Percentiles rank a stretch among this genome's conserved stretches.
phyloP scores from a whole-genome alignment of 257 asterid species.

The Solanum piurae region DNA sequence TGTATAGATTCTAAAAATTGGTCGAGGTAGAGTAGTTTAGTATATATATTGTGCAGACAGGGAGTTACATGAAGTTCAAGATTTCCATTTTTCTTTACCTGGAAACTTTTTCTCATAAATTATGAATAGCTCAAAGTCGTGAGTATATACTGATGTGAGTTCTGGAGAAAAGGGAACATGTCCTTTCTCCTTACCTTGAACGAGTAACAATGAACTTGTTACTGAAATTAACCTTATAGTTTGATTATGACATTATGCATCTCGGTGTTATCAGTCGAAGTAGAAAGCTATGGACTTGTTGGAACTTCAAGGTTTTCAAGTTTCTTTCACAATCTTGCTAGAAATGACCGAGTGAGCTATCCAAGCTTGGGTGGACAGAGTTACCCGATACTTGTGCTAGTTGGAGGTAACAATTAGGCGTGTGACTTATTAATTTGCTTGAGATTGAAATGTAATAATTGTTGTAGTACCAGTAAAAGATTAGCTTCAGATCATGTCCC shows the following conservation, averaged over 20 bases:
- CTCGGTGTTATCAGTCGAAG: not conserved
- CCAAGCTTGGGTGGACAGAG: not conserved
- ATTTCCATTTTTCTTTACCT: not conserved
- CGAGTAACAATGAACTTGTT: not conserved
- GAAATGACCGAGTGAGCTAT: not conserved
- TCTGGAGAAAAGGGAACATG: not conserved
- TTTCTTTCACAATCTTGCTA: not conserved
- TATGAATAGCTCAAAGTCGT: not conserved
- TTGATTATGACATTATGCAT: not conserved
- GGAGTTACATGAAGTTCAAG: not conserved
- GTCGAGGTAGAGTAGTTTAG: constrained; percentile 1
- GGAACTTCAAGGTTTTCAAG: not conserved
- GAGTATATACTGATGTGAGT: not conserved
- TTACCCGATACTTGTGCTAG: not conserved
- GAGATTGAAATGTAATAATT: not conserved
- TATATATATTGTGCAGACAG: not conserved
- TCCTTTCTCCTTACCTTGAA: not conserved
- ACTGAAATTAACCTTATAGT: not conserved
- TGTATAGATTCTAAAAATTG: constrained; percentile 13
- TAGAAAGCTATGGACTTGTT: not conserved
- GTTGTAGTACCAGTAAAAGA: not conserved
- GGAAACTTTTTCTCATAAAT: not conserved
- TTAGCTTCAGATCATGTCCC: not conserved
- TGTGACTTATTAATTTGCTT: not conserved
- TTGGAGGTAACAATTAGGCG: not conserved